Percentiles rank a stretch among this genome's conserved stretches.
phyloP scores from a whole-genome alignment of 768 basidiomycete species.

The Psilocybe sp. region DNA sequence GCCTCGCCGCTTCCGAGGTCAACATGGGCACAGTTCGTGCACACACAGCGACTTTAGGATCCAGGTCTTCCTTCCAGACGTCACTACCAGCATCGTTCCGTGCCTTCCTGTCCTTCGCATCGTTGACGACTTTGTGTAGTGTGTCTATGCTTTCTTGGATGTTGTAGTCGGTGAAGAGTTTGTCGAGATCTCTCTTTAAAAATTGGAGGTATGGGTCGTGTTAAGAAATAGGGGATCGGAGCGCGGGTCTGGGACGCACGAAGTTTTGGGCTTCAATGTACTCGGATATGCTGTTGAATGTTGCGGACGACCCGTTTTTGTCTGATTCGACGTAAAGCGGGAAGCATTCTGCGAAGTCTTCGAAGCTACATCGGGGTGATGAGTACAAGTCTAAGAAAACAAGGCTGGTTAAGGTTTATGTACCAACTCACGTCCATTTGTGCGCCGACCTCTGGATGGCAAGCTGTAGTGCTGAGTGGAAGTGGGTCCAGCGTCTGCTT shows the following conservation, averaged over 20 bases:
- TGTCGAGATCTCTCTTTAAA: slow-evolving; percentile 59
- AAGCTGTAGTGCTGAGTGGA: slow-evolving; percentile 53
- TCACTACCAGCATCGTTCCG: slow-evolving; percentile 48
- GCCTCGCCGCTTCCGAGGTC: slow-evolving; percentile 35
- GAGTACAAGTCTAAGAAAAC: background rate
- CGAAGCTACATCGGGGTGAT: slow-evolving; percentile 33
- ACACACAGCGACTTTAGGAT: slow-evolving; percentile 58
- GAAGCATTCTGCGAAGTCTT: slow-evolving; percentile 65
- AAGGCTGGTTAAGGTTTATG: background rate
- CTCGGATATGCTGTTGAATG: slow-evolving; percentile 64
- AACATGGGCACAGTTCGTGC: slow-evolving; percentile 65
- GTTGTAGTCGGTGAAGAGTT: slow-evolving; percentile 65
- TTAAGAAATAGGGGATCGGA: slow-evolving; percentile 9
- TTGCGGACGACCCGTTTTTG: slow-evolving; percentile 56
- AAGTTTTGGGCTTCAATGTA: slow-evolving; percentile 68
- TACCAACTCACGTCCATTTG: slow-evolving; percentile 53
- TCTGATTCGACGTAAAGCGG: slow-evolving; percentile 64
- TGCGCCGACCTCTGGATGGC: slow-evolving; percentile 53
- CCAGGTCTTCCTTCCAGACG: slow-evolving; percentile 62
- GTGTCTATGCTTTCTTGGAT: slow-evolving; percentile 70
- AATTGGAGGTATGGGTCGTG: background rate
- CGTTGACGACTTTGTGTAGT: slow-evolving; percentile 66
- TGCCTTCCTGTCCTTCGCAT: slow-evolving; percentile 58
- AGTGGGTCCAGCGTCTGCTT: slow-evolving; percentile 55
- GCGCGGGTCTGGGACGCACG: slow-evolving; percentile 26